phyloP scores from a whole-genome alignment of 2,329 filamentous ascomycete genomes.

The Alternaria sp. region DNA sequence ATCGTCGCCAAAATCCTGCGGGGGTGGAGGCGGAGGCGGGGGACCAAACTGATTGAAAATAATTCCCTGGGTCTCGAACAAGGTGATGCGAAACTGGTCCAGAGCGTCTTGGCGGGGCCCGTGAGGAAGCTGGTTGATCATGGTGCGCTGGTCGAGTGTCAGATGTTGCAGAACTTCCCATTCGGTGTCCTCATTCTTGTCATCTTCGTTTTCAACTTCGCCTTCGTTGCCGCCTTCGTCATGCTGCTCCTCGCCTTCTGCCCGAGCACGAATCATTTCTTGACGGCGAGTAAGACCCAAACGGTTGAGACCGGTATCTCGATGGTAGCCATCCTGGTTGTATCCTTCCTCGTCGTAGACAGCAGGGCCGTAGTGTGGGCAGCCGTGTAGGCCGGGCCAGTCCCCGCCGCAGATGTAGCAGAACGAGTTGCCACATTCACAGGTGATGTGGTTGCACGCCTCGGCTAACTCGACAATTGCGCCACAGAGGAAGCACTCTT shows the following conservation, averaged over 20 bases:
- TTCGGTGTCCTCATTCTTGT: conserved; percentile 15
- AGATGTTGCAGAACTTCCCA: conserved; percentile 31
- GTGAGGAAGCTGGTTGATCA: conserved; percentile 20
- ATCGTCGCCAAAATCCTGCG: not conserved
- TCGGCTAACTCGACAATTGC: conserved; percentile 41
- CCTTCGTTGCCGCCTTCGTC: conserved; percentile 13
- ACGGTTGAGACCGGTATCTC: conserved; percentile 37
- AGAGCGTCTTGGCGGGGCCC: conserved; percentile 26
- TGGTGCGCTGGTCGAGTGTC: conserved; percentile 17
- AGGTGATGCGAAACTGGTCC: conserved; percentile 28
- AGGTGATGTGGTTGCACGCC: conserved; percentile 49
- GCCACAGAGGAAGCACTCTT: conserved; percentile 41
- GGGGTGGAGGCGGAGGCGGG: conserved; percentile 2
- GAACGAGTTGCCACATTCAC: conserved; percentile 42
- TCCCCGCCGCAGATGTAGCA: conserved; percentile 47
- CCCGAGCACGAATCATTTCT: conserved; percentile 12
- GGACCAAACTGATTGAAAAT: conserved; percentile 14
- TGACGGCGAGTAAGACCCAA: conserved; percentile 33
- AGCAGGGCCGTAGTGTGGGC: conserved; percentile 43
- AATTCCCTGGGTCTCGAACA: conserved; percentile 29
- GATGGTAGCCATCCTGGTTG: conserved; percentile 45
- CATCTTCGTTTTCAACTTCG: conserved; percentile 10
- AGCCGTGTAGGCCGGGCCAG: conserved; percentile 43
- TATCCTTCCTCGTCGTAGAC: conserved; percentile 45
- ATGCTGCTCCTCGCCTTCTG: conserved; percentile 20